Percentiles rank a stretch among this genome's conserved stretches.
These are phyloP conservation scores for Plasmopara muralis DNA, from an alignment of 352 stramenopile species.

Conservation along the genomic window DNA sequence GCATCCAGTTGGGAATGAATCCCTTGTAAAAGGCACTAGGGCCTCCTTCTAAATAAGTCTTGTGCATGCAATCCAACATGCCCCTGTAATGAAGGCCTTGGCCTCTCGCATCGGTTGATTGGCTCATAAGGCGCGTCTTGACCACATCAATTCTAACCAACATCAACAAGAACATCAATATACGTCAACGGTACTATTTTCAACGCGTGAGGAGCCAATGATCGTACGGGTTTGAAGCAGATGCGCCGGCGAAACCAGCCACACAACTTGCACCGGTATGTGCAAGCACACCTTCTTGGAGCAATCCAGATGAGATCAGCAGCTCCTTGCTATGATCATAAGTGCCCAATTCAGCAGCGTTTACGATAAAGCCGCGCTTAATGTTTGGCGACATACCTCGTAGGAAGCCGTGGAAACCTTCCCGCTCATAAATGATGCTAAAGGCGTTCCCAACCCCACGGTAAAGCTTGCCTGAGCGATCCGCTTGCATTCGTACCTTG, in stretches of 20 bases:
- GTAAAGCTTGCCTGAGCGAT: conserved; percentile 63
- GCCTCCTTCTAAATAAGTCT: conserved; percentile 68
- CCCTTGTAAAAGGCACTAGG: conserved; percentile 74
- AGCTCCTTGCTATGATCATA: conserved; percentile 85
- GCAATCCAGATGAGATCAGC: conserved; percentile 54
- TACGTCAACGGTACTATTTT: neutral
- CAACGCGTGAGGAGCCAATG: neutral
- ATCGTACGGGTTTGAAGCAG: conserved; percentile 68
- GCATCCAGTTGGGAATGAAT: conserved; percentile 85
- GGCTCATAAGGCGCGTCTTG: conserved; percentile 80
- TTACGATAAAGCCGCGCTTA: conserved; percentile 81
- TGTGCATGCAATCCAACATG: conserved; percentile 61
- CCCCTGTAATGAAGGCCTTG: conserved; percentile 56
- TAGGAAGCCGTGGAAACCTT: conserved; percentile 66
- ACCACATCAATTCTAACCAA: conserved; percentile 67
- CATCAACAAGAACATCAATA: neutral
- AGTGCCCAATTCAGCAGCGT: conserved; percentile 76
- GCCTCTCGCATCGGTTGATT: conserved; percentile 50
- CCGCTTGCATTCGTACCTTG: conserved; percentile 83
- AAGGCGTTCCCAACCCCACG: conserved; percentile 63
- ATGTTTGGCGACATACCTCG: conserved; percentile 82
- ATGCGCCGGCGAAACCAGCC: conserved; percentile 66
- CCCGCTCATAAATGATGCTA: conserved; percentile 62
- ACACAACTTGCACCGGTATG: conserved; percentile 71
- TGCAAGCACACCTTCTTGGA: conserved; percentile 55